These are phyloP conservation scores for Melanopsichium pennsylvanicum DNA, from an alignment of 1,284 basidiomycete genomes.

Conservation along the genomic window DNA sequence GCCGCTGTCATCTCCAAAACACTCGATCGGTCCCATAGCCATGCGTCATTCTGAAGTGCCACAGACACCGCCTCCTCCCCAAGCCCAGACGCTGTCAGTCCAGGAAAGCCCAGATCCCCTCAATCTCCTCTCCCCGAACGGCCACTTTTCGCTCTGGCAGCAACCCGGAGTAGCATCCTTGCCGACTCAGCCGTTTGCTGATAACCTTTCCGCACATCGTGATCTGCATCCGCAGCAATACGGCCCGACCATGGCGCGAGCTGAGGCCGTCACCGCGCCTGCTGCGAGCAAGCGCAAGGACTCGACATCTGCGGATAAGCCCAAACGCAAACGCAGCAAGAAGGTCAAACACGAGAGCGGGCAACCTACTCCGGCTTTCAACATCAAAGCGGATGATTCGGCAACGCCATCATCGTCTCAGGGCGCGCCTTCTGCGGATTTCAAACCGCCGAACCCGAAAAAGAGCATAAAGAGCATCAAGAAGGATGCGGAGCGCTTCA, in stretches of 20 bases:
- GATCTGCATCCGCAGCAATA: constrained; percentile 1
- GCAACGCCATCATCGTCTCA: not conserved
- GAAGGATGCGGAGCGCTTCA: too few species aligned
- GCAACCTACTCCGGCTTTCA: constrained; percentile 1
- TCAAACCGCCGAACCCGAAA: constrained; percentile 4
- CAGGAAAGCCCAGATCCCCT: constrained; percentile 49
- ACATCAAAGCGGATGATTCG: constrained; percentile 3
- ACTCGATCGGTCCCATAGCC: not conserved
- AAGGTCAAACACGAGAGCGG: constrained; percentile 30
- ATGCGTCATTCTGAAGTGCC: constrained; percentile 17
- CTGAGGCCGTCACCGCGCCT: not conserved
- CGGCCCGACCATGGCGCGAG: constrained; percentile 9
- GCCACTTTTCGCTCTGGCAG: constrained; percentile 31
- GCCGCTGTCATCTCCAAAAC: constrained; percentile 14
- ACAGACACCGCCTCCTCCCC: constrained; percentile 20
- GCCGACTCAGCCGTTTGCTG: constrained; percentile 1
- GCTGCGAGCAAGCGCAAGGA: constrained; percentile 26
- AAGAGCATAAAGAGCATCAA: constrained; percentile 20
- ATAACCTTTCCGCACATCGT: constrained; percentile 2
- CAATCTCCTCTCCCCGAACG: constrained; percentile 37
- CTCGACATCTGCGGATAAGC: constrained; percentile 6
- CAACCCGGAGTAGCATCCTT: constrained; percentile 1
- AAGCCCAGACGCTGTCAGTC: constrained; percentile 3
- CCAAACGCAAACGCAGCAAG: constrained; percentile 26
- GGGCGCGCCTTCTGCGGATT: not conserved